Evolutionary conservation across 192 early-diverging fungal species (phyloP), one percentile per base, ranked within the genome.

Genomic region (Umbelopsis sp.): DNA sequence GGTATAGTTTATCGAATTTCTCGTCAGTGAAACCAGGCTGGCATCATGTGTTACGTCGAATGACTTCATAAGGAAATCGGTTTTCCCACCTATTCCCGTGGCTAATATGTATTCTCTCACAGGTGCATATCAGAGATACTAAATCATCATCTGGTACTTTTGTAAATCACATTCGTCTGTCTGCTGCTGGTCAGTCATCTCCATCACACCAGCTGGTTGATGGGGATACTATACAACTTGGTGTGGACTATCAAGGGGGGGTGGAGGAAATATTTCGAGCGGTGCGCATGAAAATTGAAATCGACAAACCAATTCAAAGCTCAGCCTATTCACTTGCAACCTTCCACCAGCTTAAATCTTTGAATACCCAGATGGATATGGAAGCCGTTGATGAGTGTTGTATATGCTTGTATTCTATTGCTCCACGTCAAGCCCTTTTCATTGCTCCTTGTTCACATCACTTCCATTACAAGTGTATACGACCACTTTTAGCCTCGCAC

Each of bases 71-170:
- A n/a, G 56, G 56, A 26, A 62, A 62, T 62, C 29, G 56, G 29
- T 31, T 34, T 32, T 62, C 56, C 56, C 56, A 62, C 56, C n/a
- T 54, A 25, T 44, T 44, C 43, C 43, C 47, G 47, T 49, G 47
- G 47, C 47, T 49, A 17, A 21, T 17, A 9, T 9, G 16, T 2
- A 49, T 21, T n/a, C 47, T 44, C 7, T 17, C 56, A 17, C 71
- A 97, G 94, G 86, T 99, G 29, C 97, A 80, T 76, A 92, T 98
- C 71, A 89, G 91, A 74, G 97, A 99, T 78, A 94, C 93, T 49
- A 95, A 93, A 67, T 94, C 92, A 36, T 99, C 97, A 2, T 97
- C 96, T 43, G 97, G 97, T 25, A 99, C 97, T 20, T 99, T 97
- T 74, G 82, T 99, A 38, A 99, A 99, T 84, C 91, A 96, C 82